Evolutionary conservation across 331 rosid genomes (phyloP).

Genomic region (Spiraea crenata): DNA sequence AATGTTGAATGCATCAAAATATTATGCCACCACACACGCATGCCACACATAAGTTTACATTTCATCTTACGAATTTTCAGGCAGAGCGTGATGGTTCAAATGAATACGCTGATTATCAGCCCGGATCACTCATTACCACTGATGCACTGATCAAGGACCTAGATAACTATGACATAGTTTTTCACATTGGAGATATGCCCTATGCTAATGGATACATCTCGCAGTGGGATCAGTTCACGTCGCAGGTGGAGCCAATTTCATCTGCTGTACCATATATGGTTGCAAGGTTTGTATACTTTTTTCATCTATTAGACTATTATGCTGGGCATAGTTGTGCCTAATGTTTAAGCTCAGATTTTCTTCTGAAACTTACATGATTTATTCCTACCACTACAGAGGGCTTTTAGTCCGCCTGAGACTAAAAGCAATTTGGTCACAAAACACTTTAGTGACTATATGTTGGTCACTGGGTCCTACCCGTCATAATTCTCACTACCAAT

Average conservation of each 20-base stretch:
- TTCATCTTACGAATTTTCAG: constrained; percentile 1
- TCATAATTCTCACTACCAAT: no score
- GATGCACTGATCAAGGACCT: constrained; percentile 33
- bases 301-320: background rate
- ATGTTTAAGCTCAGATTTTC: background rate
- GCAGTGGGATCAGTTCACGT: constrained; percentile 38
- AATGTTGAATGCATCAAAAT: no score
- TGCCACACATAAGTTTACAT: background rate
- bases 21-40: background rate
- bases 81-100: constrained; percentile 36
- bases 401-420: no score
- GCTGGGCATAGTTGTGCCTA: no score
- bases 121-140: constrained; percentile 33
- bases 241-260: constrained; percentile 36
- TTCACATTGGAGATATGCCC: constrained; percentile 36
- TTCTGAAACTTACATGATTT: background rate
- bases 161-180: constrained; percentile 29
- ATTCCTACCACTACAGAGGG: no score
- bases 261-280: constrained; percentile 33
- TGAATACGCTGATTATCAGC: constrained; percentile 27
- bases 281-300: constrained; percentile 25
- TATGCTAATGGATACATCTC: constrained; percentile 35
- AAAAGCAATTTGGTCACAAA: no score
- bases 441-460: no score
- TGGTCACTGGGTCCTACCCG: no score